phyloP scores from a whole-genome alignment of 306 rosid genomes.

The Cucurbita maxima region DNA sequence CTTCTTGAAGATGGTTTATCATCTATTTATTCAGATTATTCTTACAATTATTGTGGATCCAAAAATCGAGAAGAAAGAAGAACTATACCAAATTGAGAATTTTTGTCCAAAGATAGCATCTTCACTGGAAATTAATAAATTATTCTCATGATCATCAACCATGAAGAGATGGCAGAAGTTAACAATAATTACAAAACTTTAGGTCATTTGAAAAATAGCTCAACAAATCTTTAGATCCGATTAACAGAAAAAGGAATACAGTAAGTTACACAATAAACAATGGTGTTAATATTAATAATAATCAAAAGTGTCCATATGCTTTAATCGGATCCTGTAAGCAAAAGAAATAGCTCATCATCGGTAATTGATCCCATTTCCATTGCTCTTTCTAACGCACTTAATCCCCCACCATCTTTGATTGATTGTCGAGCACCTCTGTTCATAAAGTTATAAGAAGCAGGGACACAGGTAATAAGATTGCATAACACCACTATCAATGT shows the following conservation, averaged over 20 bases:
- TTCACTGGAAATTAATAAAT: neutral
- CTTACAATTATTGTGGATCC: neutral
- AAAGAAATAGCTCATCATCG: conserved; percentile 70
- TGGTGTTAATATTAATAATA: neutral
- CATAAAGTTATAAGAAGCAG: neutral
- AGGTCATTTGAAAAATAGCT: neutral
- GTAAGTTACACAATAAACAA: neutral
- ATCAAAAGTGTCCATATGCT: neutral
- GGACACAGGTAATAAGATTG: neutral
- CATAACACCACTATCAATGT: conserved; percentile 4
- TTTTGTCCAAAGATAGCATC: neutral
- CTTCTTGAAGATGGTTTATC: too few relatives aligned
- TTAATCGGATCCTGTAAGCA: conserved; percentile 45
- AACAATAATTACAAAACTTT: neutral
- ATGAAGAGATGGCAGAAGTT: neutral
- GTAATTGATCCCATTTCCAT: conserved; percentile 97
- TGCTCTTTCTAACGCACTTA: conserved; percentile 72
- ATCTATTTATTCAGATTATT: too few relatives aligned
- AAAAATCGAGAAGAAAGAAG: neutral
- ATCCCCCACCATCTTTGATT: conserved; percentile 68
- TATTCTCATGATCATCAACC: neutral
- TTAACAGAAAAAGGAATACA: neutral
- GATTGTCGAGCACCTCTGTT: conserved; percentile 75
- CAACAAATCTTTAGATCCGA: neutral
- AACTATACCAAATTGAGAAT: neutral